Evolutionary conservation across 495 filamentous ascomycete genomes (phyloP).

Genomic region (Podospora conica): DNA sequence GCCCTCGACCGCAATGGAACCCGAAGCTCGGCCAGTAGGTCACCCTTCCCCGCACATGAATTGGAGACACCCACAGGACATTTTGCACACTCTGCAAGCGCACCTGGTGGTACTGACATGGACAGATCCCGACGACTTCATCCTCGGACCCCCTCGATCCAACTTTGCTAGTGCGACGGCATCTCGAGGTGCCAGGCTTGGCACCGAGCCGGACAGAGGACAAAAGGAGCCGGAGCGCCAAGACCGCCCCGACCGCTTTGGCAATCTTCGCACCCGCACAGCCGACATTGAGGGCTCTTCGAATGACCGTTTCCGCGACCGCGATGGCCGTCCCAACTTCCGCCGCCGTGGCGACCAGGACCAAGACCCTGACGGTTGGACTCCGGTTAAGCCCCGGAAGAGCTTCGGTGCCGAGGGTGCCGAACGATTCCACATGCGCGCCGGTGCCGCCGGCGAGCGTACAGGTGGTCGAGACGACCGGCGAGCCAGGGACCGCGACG

Average conservation of each 20-base stretch:
- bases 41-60: background rate
- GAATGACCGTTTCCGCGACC: constrained; percentile 42
- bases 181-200: constrained; percentile 39
- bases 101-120: constrained; percentile 13
- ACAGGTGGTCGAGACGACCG: constrained; percentile 32
- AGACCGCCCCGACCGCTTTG: constrained; percentile 61
- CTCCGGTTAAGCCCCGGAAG: constrained; percentile 56
- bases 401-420: constrained; percentile 59
- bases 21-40: constrained; percentile 49
- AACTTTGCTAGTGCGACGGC: constrained; percentile 77
- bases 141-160: constrained; percentile 82
- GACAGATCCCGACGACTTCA: constrained; percentile 67
- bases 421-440: constrained; percentile 54
- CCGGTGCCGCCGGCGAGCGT: constrained; percentile 40
- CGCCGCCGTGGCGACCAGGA: constrained; percentile 48
- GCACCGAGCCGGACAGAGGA: constrained; percentile 44
- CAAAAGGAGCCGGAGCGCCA: constrained; percentile 46
- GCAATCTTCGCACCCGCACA: constrained; percentile 55
- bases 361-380: constrained; percentile 53
- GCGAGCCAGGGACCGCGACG: constrained; percentile 40
- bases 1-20: constrained; percentile 55
- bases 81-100: background rate
- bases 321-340: constrained; percentile 44
- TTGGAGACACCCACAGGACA: background rate
- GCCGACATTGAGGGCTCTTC: constrained; percentile 59